phyloP scores from a whole-genome alignment of 208 protist species.

The Trypanosomatidae sp. region DNA sequence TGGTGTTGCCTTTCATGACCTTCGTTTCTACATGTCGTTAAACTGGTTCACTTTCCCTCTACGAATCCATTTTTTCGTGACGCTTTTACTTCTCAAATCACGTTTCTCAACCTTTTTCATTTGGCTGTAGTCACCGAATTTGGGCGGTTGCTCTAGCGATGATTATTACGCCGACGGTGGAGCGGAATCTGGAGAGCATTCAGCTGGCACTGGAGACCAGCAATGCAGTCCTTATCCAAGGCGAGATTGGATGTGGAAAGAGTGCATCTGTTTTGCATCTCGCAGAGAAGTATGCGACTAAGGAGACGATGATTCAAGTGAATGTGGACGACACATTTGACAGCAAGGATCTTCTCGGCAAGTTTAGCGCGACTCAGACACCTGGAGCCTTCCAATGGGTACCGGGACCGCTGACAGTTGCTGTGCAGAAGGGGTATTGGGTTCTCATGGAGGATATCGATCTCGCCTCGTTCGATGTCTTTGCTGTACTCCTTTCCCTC shows the following conservation, averaged over 20 bases:
- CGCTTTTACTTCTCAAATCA: neutral
- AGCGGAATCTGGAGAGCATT: slow-evolving; percentile 68
- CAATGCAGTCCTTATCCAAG: slow-evolving; percentile 81
- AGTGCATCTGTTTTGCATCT: slow-evolving; percentile 67
- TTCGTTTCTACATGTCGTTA: neutral
- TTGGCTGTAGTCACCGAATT: neutral
- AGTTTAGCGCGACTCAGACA: slow-evolving; percentile 97
- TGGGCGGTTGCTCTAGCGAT: slow-evolving; percentile 12
- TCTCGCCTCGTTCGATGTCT: slow-evolving; percentile 97
- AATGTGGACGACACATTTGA: slow-evolving; percentile 99
- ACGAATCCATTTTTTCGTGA: neutral
- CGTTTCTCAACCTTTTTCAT: neutral
- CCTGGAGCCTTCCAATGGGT: slow-evolving; percentile 99
- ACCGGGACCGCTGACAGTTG: slow-evolving; percentile 95
- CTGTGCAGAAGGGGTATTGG: slow-evolving; percentile 96
- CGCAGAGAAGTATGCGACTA: slow-evolving; percentile 52
- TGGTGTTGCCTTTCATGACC: neutral
- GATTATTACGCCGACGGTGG: slow-evolving; percentile 71
- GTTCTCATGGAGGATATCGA: slow-evolving; percentile 99
- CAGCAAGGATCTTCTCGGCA: slow-evolving; percentile 98
- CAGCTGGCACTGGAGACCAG: slow-evolving; percentile 62
- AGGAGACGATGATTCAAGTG: slow-evolving; percentile 83
- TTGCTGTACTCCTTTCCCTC: slow-evolving; percentile 97
- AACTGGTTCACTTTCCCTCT: neutral
- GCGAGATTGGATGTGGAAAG: slow-evolving; percentile 86